These are phyloP conservation scores for Pistacia integerrima DNA, from an alignment of 345 rosid genomes.

Conservation along the genomic window DNA sequence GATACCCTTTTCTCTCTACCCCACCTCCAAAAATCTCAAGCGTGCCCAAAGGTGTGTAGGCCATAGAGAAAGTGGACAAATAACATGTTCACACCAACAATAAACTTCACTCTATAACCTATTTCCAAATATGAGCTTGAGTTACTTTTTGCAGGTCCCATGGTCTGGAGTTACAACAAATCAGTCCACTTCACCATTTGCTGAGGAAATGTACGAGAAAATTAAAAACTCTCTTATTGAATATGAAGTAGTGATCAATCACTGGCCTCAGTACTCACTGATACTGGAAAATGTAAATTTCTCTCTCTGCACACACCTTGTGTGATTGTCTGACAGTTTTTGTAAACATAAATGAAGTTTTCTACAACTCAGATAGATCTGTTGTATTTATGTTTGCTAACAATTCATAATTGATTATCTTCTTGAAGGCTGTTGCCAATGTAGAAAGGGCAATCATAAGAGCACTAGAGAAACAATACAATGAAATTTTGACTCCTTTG, in stretches of 20 bases:
- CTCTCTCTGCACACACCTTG: background rate
- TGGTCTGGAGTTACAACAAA: constrained; percentile 87
- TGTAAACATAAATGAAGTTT: background rate
- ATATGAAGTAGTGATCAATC: constrained; percentile 84
- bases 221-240: constrained; percentile 67
- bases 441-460: constrained; percentile 83
- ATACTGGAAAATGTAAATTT: constrained; percentile 79
- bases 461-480: constrained; percentile 90
- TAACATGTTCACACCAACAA: background rate
- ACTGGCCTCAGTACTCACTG: constrained; percentile 92
- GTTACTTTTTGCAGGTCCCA: constrained; percentile 57
- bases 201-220: constrained; percentile 91
- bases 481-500: constrained; percentile 77
- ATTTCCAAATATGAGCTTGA: background rate
- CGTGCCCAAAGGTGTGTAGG: background rate
- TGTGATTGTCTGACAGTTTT: background rate
- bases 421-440: constrained; percentile 68
- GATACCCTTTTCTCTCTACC: background rate
- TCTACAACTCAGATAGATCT: background rate
- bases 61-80: constrained; percentile 9
- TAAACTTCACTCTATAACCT: background rate
- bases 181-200: constrained; percentile 90
- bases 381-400: background rate
- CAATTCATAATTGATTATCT: constrained; percentile 8
- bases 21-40: background rate